Evolutionary conservation across 495 filamentous ascomycete genomes (phyloP).

Genomic region (Clohesyomyces aquaticus): DNA sequence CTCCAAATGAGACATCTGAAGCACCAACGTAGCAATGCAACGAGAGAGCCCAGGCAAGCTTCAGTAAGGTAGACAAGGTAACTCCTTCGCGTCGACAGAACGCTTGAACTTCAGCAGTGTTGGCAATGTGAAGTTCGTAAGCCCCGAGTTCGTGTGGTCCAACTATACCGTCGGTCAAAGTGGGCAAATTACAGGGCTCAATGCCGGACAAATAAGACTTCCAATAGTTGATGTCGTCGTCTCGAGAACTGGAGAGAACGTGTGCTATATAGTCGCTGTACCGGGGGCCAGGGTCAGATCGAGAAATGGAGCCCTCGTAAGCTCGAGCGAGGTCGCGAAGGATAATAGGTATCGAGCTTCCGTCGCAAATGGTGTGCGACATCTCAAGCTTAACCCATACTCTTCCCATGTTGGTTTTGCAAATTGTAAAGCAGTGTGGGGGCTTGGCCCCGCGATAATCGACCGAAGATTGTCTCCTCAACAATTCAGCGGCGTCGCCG

Average conservation of each 20-base stretch:
- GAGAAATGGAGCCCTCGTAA: constrained; percentile 24
- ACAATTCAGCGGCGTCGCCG: constrained; percentile 6
- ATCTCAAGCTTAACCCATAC: constrained; percentile 39
- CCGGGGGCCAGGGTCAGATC: constrained; percentile 30
- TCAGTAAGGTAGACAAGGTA: constrained; percentile 58
- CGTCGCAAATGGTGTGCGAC: constrained; percentile 38
- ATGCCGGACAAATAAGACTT: constrained; percentile 36
- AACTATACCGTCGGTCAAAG: constrained; percentile 15
- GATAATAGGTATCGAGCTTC: constrained; percentile 36
- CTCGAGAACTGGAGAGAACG: constrained; percentile 27
- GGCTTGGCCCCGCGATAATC: constrained; percentile 33
- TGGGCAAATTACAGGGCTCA: constrained; percentile 39
- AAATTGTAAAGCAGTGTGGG: constrained; percentile 33
- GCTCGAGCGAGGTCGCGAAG: constrained; percentile 34
- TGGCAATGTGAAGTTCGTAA: constrained; percentile 19
- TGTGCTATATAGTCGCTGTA: constrained; percentile 40
- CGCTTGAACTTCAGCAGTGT: constrained; percentile 41
- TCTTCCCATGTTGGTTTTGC: constrained; percentile 19
- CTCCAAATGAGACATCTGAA: constrained; percentile 59
- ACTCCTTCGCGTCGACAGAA: constrained; percentile 55
- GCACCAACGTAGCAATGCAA: constrained; percentile 55
- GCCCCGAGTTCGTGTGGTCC: constrained; percentile 25
- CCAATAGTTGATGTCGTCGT: constrained; percentile 40
- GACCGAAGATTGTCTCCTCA: constrained; percentile 21
- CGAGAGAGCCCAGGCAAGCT: constrained; percentile 58